Percentiles rank a stretch among this genome's conserved stretches.
These are phyloP conservation scores for Pseudogymnoascus pannorum DNA, from an alignment of 2,329 filamentous ascomycete genomes.

Conservation along the genomic window DNA sequence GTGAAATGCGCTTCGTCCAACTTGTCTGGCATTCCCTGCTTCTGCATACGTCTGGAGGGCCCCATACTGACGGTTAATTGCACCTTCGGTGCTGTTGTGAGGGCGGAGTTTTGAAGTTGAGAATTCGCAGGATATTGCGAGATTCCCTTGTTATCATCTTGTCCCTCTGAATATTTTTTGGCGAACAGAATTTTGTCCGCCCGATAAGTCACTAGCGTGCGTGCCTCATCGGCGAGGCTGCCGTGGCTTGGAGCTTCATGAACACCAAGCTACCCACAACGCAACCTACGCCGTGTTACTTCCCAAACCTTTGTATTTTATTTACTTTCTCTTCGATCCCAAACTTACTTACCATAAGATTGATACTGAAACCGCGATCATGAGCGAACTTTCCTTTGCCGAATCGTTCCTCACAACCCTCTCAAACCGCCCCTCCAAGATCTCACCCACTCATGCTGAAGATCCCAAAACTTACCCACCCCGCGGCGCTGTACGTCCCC, in stretches of 20 bases:
- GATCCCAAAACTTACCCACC: constrained; percentile 73
- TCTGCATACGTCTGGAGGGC: constrained; percentile 85
- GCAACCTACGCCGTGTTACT: not conserved
- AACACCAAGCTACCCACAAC: not conserved
- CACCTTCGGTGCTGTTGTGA: constrained; percentile 7
- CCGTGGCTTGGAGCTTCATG: not conserved
- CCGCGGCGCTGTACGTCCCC: constrained; percentile 60
- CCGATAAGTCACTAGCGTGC: constrained; percentile 8
- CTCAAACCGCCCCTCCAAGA: constrained; percentile 70
- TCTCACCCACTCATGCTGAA: constrained; percentile 85
- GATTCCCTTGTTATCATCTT: constrained; percentile 6
- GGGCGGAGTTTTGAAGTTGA: not conserved
- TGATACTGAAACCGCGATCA: constrained; percentile 31
- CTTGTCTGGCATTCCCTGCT: constrained; percentile 79
- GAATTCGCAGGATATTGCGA: constrained; percentile 7
- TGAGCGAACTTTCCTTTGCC: constrained; percentile 81
- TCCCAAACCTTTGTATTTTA: not conserved
- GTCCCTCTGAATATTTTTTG: constrained; percentile 5
- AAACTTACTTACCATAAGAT: not conserved
- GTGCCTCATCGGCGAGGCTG: constrained; percentile 10
- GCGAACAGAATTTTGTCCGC: constrained; percentile 8
- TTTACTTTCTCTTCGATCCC: not conserved
- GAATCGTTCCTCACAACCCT: constrained; percentile 75
- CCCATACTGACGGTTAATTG: constrained; percentile 57
- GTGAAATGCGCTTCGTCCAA: constrained; percentile 74